A percentile compares a stretch with the other conserved stretches of the same genome.
Evolutionary conservation across 768 basidiomycete species (phyloP).

Genomic region (Melanogaster broomeanus): DNA sequence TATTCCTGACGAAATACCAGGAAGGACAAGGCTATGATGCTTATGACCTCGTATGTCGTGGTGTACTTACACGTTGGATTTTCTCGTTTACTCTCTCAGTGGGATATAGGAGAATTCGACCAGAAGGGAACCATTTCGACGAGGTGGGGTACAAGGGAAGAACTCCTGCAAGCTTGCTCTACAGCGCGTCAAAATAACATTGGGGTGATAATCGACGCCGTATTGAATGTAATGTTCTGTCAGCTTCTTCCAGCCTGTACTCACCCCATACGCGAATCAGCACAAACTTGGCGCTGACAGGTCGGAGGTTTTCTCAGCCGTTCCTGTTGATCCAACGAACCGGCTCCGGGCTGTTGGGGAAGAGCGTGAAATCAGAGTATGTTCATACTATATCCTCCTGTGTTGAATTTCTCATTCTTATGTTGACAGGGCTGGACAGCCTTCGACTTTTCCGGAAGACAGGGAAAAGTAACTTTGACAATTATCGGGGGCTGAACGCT

Average conservation of each 20-base stretch:
- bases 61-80: neutral
- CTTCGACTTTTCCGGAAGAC: conserved; percentile 81
- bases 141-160: conserved; percentile 86
- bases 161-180: conserved; percentile 69
- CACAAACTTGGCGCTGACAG: conserved; percentile 87
- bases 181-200: conserved; percentile 70
- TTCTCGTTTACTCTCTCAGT: conserved; percentile 43
- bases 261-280: conserved; percentile 37
- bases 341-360: conserved; percentile 62
- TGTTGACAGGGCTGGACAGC: conserved; percentile 74
- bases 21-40: conserved; percentile 81
- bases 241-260: conserved; percentile 1
- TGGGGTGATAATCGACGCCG: conserved; percentile 81
- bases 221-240: conserved; percentile 68
- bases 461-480: conserved; percentile 54
- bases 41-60: conserved; percentile 70
- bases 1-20: conserved; percentile 37
- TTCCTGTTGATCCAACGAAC: conserved; percentile 70
- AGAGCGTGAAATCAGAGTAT: conserved; percentile 66
- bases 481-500: conserved; percentile 11
- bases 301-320: conserved; percentile 65
- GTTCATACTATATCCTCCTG: conserved; percentile 8
- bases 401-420: neutral
- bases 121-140: conserved; percentile 73
- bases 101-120: conserved; percentile 86